These are phyloP conservation scores for Phytopythium boreale DNA, from an alignment of 352 stramenopile species.

Conservation along the genomic window DNA sequence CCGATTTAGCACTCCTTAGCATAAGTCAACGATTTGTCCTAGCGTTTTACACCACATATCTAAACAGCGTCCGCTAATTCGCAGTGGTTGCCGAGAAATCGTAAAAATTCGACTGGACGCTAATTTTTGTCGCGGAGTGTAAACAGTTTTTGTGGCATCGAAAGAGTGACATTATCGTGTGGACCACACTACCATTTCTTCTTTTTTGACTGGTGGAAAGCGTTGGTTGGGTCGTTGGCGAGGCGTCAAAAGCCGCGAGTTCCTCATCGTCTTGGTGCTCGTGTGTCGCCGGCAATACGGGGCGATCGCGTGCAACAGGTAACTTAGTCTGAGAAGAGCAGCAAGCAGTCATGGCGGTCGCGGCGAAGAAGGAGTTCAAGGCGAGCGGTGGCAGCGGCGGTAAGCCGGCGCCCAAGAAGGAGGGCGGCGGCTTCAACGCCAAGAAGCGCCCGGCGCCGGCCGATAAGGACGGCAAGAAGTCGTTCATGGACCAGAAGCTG, in stretches of 20 bases:
- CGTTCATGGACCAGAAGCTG: conserved; percentile 83
- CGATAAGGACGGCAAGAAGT: conserved; percentile 73
- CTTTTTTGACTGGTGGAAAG: conserved; percentile 6
- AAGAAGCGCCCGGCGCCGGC: conserved; percentile 61
- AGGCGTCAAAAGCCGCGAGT: background rate
- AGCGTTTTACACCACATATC: too few relatives aligned
- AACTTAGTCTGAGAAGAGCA: background rate
- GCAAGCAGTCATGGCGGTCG: conserved; percentile 19
- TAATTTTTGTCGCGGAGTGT: too few relatives aligned
- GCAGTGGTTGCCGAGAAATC: too few relatives aligned
- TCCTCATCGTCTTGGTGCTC: background rate
- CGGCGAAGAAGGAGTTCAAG: conserved; percentile 26
- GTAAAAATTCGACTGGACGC: too few relatives aligned
- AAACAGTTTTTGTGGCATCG: too few relatives aligned
- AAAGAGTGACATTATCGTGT: background rate
- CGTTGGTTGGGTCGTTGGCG: background rate
- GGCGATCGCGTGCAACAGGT: background rate
- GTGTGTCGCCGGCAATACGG: background rate
- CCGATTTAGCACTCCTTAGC: too few relatives aligned
- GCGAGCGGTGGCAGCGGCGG: conserved; percentile 6
- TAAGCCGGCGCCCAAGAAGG: conserved; percentile 10
- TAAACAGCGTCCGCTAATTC: too few relatives aligned
- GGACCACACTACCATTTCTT: background rate
- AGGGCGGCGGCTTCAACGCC: conserved; percentile 29
- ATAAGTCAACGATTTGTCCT: too few relatives aligned